phyloP scores from a whole-genome alignment of 352 stramenopile species.

The Globisporangium heterothallicum region DNA sequence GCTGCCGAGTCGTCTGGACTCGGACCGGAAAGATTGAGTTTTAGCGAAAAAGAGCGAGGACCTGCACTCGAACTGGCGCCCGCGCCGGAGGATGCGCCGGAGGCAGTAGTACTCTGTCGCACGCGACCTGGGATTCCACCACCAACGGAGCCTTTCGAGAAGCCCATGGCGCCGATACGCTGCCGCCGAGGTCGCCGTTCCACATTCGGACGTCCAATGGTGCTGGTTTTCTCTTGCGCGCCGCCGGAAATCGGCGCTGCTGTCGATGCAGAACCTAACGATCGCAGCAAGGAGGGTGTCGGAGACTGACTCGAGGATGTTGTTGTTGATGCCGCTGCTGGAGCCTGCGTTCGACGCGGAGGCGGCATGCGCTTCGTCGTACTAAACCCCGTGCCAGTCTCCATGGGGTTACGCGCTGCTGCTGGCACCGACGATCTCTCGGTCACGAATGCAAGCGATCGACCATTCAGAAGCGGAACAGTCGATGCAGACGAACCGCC shows the following conservation, averaged over 20 bases:
- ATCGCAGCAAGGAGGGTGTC: conserved; percentile 2
- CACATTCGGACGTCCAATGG: conserved; percentile 8
- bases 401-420: conserved; percentile 8
- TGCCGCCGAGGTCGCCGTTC: conserved; percentile 39
- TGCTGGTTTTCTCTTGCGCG: not conserved
- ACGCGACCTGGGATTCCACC: conserved; percentile 12
- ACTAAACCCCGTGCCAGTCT: not conserved
- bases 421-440: conserved; percentile 17
- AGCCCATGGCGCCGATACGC: conserved; percentile 44
- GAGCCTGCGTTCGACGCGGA: not conserved
- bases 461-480: conserved; percentile 9
- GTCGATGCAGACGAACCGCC: not conserved
- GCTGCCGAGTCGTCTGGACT: conserved; percentile 5
- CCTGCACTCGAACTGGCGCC: not conserved
- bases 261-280: conserved; percentile 1
- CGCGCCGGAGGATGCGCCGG: conserved; percentile 9
- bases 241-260: too few relatives aligned
- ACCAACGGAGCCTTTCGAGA: conserved; percentile 16
- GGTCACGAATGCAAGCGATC: conserved; percentile 54
- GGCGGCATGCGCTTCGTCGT: conserved; percentile 5
- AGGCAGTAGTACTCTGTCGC: conserved; percentile 11
- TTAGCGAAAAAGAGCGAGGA: conserved; percentile 20
- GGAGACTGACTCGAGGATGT: not conserved
- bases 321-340: not conserved
- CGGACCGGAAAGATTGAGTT: conserved; percentile 39